Percentiles rank a stretch among this genome's conserved stretches.
phyloP scores from a whole-genome alignment of 164 flowering plant genomes.

The Vitis rupestris region DNA sequence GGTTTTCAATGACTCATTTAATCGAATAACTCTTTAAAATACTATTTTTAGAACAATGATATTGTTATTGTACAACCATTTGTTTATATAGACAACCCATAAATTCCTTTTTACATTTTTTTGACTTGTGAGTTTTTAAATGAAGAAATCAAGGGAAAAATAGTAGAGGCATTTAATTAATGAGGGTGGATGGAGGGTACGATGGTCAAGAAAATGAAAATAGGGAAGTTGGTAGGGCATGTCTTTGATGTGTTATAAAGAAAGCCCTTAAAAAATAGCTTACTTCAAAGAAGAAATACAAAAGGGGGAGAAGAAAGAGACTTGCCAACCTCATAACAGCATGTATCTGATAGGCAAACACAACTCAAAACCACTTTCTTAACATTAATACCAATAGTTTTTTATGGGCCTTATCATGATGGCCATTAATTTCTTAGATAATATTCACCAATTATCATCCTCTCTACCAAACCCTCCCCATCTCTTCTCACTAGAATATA shows the following conservation, averaged over 20 bases:
- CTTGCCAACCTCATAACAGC: constrained; percentile 49
- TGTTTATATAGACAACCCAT: no score
- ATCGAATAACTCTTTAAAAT: no score
- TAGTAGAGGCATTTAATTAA: not conserved
- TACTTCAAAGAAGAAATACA: constrained; percentile 2
- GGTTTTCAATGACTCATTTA: no score
- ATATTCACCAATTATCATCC: no score
- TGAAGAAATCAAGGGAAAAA: not conserved
- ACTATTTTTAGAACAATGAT: no score
- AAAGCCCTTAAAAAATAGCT: not conserved
- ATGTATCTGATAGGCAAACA: constrained; percentile 24
- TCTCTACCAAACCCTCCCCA: not conserved
- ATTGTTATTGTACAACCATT: no score
- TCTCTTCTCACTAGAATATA: no score
- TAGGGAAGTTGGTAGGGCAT: constrained; percentile 8
- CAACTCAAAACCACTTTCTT: constrained; percentile 16
- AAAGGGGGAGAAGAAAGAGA: constrained; percentile 37
- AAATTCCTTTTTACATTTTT: no score
- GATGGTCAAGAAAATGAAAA: not conserved
- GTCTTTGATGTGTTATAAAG: constrained; percentile 12
- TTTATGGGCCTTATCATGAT: not conserved
- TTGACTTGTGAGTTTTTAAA: not conserved
- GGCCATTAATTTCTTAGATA: no score
- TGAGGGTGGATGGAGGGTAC: not conserved
- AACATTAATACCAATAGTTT: not conserved